Evolutionary conservation across 202 grass and related monocot genomes (phyloP).

Genomic region (Carex sylvatica): DNA sequence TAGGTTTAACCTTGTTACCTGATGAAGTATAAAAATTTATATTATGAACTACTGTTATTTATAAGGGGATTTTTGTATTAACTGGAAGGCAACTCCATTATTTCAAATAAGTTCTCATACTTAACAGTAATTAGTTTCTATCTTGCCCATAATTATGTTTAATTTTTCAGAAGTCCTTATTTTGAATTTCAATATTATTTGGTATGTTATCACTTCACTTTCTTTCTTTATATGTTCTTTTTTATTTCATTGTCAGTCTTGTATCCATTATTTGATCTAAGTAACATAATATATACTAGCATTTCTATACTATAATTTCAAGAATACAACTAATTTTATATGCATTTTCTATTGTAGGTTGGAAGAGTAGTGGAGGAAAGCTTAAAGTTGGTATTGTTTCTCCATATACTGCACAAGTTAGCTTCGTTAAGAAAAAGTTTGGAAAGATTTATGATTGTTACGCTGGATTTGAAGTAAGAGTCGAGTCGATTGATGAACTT

Average conservation of each 20-base stretch:
- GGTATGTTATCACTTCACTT: background rate
- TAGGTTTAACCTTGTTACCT: background rate
- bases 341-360: constrained; percentile 38
- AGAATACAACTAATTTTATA: too few species aligned
- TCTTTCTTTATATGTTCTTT: background rate
- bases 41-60: background rate
- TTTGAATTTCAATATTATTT: background rate
- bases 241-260: background rate
- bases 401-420: constrained; percentile 66
- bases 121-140: background rate
- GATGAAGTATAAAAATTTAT: background rate
- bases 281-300: too few species aligned
- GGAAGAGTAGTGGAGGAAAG: constrained; percentile 28
- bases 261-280: background rate
- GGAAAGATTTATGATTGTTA: constrained; percentile 39
- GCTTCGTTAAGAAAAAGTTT: constrained; percentile 45
- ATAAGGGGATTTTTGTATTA: background rate
- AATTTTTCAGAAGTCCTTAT: background rate
- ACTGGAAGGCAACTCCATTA: background rate
- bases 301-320: too few species aligned
- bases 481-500: constrained; percentile 69
- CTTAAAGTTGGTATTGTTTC: constrained; percentile 65
- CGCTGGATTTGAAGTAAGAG: constrained; percentile 46
- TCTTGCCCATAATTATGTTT: background rate
- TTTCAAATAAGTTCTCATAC: background rate